Percentiles rank a stretch among this genome's conserved stretches.
These are phyloP conservation scores for Gossypium stocksii DNA, from an alignment of 345 rosid genomes.

Conservation along the genomic window DNA sequence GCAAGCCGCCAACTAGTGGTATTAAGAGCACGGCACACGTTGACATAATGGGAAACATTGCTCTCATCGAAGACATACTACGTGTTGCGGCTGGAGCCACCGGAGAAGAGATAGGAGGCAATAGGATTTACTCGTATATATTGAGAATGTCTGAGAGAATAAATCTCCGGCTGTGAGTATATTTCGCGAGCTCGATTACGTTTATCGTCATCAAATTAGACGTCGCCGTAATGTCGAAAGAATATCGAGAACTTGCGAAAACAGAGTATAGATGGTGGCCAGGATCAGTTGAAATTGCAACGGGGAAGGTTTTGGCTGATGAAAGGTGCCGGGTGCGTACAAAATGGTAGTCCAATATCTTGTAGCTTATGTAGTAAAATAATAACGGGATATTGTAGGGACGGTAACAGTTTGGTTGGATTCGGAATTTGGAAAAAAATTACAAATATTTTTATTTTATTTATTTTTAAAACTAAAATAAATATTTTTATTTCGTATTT, in stretches of 20 bases:
- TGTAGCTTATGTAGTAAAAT: too few species aligned
- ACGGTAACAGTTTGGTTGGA: too few species aligned
- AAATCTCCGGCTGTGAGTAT: constrained; percentile 33
- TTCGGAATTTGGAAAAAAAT: too few species aligned
- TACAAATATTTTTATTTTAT: too few species aligned
- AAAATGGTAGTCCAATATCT: too few species aligned
- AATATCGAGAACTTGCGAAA: neutral
- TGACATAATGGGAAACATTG: constrained; percentile 65
- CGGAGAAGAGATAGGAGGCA: constrained; percentile 55
- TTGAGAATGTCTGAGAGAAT: constrained; percentile 46
- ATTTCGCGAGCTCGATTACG: neutral
- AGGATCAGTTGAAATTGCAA: neutral
- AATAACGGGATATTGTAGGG: too few species aligned
- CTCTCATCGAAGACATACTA: constrained; percentile 55
- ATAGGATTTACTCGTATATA: constrained; percentile 48
- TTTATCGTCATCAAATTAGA: neutral
- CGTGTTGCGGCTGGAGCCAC: constrained; percentile 58
- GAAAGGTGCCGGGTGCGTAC: too few species aligned
- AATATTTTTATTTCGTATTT: too few species aligned
- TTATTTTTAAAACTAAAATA: too few species aligned
- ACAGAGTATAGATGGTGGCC: neutral
- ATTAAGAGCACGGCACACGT: constrained; percentile 52
- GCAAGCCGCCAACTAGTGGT: constrained; percentile 49
- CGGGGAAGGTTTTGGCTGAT: too few species aligned
- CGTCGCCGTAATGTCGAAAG: neutral